Conservation (phyloP, 352 stramenopile species). For the Salisapilia sapeloensis region DNA sequence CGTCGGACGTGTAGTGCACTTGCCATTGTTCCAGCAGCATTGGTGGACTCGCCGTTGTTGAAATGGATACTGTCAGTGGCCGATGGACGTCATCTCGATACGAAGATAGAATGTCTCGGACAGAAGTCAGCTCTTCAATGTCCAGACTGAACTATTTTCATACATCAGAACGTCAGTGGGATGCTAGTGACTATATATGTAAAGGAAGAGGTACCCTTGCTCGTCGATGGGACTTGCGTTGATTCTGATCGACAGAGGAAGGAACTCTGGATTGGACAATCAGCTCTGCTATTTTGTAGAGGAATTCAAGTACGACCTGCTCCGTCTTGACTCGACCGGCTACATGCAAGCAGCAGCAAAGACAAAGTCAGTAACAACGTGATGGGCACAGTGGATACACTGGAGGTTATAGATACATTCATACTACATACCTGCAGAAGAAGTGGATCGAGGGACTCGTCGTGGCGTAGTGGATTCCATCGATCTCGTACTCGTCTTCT, state of each 20-base stretch:
- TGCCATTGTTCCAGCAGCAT: constrained; percentile 67
- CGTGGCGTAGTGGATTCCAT: no score
- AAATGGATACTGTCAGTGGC: constrained; percentile 49
- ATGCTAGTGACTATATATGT: neutral
- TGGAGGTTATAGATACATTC: no score
- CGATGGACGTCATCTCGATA: constrained; percentile 60
- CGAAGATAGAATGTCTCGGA: constrained; percentile 42
- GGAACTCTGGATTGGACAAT: constrained; percentile 69
- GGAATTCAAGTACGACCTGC: constrained; percentile 70
- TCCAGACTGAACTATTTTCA: constrained; percentile 77
- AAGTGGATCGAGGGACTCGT: no score
- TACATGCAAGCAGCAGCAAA: constrained; percentile 3
- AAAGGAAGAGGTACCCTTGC: constrained; percentile 21
- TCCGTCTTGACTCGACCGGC: constrained; percentile 61
- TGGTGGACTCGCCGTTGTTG: constrained; percentile 21
- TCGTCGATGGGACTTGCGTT: constrained; percentile 22
- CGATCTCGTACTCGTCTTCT: no score
- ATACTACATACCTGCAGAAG: no score
- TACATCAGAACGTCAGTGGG: neutral
- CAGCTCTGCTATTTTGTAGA: constrained; percentile 71
- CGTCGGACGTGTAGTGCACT: constrained; percentile 23
- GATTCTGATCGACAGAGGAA: constrained; percentile 28
- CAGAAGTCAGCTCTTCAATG: constrained; percentile 53
- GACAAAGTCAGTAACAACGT: neutral
- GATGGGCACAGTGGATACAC: no score